Evolutionary conservation across 495 filamentous ascomycete genomes (phyloP), one percentile per base, ranked within the genome.

Genomic region (Daldinia childiae): DNA sequence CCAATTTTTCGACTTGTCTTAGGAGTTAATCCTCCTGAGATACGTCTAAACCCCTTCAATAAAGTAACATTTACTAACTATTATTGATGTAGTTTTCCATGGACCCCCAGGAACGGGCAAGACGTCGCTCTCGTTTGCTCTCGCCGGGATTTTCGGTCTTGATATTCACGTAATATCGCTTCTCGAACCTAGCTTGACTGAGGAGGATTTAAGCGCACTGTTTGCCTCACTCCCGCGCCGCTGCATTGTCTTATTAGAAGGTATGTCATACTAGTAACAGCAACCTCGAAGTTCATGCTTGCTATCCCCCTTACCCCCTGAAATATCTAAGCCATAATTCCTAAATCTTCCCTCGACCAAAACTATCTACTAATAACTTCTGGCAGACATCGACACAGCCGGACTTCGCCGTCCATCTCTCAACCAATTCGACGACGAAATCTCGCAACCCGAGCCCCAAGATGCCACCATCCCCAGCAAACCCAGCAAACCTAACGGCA

Each of bases 51-150:
- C n/a, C 41, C 41, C 41, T 8, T 11, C 12, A 48, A 21, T 11
- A 21, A 48, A 4, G 9, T 21, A 24, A 12, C 0, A 24, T 12
- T 24, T 12, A 21, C 43, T 48, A 5, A 48, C 1, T 3, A 48
- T 48, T 21, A 1, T 48, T 24, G 8, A 24, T 24, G n/a, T 48
- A 48, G 43, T 48, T 48, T 90, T 98, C 34, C 84, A 91, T 67
- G 91, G 91, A 0, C 90, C 90, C 0, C 91, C 90, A 3, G 91
- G 91, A 2, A 91, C 89, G 0, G 88, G 88, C 12, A 90, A 90
- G 72, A 88, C 86, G 1, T 85, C 82, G 1, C 74, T 90, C 2
- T 86, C 86, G 7, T 91, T 91, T 69, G 90, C 90, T 0, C 79
- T 91, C 2, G 90, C 90, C 0, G 90, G 90, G 1, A 84, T 90